Evolutionary conservation across 2,329 filamentous ascomycete genomes (phyloP), one percentile per base, ranked within the genome.

Genomic region (Pseudocercospora fijiensis): DNA sequence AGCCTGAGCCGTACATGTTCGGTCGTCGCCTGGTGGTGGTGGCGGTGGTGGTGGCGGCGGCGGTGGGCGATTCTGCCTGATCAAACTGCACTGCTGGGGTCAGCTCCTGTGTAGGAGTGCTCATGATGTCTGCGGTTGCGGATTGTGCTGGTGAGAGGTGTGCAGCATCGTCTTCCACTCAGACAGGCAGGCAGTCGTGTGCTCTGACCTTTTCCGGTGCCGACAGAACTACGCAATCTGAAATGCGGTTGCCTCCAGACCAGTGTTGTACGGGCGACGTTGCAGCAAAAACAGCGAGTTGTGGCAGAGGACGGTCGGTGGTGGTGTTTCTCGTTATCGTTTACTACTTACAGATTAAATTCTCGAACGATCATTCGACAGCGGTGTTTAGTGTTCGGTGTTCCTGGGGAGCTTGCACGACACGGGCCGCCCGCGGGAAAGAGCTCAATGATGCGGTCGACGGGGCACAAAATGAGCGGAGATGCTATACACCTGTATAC

Each of bases 1-100:
- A 67, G 61, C 70, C 70, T 13, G 67, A 69, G 27, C 67, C 68
- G 61, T 71, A 71, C 70, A 72, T 72, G 45, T 66, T 70, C 47
- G 60, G 57, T 52, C 61, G 52, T 63, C 59, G 37, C 37, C 37
- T 6, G 37, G 37, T 18, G 37, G 28, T 30, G 28, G 28, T 30
- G 28, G 28, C 8, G 28, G 28, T 30, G 28, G 28, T 30, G 28
- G 28, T 30, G 28, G 28, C 11, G 28, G 28, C 11, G 28, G 37
- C 18, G 2, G 65, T 63, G 37, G 65, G 67, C 18, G 65, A 67
- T 22, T 57, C 30, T 27, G 63, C 47, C 41, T 65, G 59, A 27
- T 69, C 63, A 52, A 65, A 68, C 63, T 67, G 65, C 47, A 68
- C 66, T 41, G 64, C 55, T n/a, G 60, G 61, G 33, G 68, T 70